Percentiles rank a stretch among this genome's conserved stretches.
Evolutionary conservation across 2,329 filamentous ascomycete genomes (phyloP).

Genomic region (Herpotrichia juniperi): DNA sequence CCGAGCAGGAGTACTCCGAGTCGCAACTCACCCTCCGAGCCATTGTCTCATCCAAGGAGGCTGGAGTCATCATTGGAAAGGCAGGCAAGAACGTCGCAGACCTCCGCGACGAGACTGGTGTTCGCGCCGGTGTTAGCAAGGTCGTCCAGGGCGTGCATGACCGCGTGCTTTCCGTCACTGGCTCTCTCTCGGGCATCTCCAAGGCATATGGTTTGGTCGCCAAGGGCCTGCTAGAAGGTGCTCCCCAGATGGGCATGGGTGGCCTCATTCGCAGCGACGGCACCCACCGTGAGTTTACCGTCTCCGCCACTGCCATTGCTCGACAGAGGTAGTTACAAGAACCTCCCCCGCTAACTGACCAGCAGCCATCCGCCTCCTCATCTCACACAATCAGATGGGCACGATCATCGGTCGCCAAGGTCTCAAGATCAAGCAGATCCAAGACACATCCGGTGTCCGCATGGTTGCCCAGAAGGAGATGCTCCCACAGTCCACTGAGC

Average conservation of each 20-base stretch:
- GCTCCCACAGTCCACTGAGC: conserved; percentile 97
- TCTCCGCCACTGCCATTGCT: background rate
- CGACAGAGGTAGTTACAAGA: background rate
- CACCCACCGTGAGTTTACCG: conserved; percentile 80
- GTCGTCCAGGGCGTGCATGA: conserved; percentile 97
- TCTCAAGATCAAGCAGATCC: conserved; percentile 99
- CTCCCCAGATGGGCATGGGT: conserved; percentile 94
- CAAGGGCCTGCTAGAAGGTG: conserved; percentile 88
- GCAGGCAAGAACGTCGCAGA: conserved; percentile 98
- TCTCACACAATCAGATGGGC: conserved; percentile 99
- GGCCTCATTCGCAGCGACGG: conserved; percentile 82
- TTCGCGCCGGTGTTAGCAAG: conserved; percentile 98
- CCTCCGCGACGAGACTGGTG: conserved; percentile 94
- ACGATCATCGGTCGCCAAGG: conserved; percentile 97
- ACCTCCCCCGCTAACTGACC: conserved; percentile 22
- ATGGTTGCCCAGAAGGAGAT: conserved; percentile 99
- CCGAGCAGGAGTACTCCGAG: conserved; percentile 95
- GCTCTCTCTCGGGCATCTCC: conserved; percentile 84
- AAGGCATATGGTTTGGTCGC: conserved; percentile 94
- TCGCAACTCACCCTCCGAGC: conserved; percentile 92
- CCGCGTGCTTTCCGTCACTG: conserved; percentile 93
- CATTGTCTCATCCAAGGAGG: conserved; percentile 98
- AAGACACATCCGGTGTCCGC: conserved; percentile 93
- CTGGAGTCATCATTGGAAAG: conserved; percentile 98
- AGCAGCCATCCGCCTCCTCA: conserved; percentile 94